Evolutionary conservation across 2,329 filamentous ascomycete genomes (phyloP), one percentile per base, ranked within the genome.

Genomic region (Pseudogymnoascus destructans): DNA sequence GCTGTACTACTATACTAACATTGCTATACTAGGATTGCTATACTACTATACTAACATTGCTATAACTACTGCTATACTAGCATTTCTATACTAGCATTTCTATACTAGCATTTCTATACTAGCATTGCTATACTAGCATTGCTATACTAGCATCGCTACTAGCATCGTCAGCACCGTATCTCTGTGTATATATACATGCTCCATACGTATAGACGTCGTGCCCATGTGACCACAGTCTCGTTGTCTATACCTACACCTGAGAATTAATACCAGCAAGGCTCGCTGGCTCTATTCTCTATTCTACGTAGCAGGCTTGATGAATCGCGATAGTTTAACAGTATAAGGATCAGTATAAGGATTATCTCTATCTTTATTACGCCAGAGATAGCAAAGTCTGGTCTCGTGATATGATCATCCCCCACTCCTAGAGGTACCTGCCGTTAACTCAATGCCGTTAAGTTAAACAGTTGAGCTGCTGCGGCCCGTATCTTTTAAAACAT

Each of bases 391-490:
- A 52, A 52, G 15, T 30, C 46, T 52, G 46, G 46, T 52, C 46
- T 52, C 46, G 46, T 52, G 46, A 52, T 52, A 52, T 52, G 46
- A 52, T 52, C 46, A 25, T 17, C 46, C 27, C 27, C 27, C 42
- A 10, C 15, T 2, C n/a, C 42, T 10, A 30, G n/a, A 52, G 25
- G 25, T 52, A 52, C 46, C 46, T 52, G 23, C 46, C 25, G 46
- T 52, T 52, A 52, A 52, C 46, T 52, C 46, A 30, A 52, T 52
- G 23, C 23, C 46, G 46, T 52, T 52, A 52, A 52, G 46, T 30
- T 30, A 30, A 27, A 25, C 5, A 42, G 46, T 19, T 52, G 46
- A 52, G 46, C 7, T 52, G 46, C 46, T 56, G 54, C 54, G 54
- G 32, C 30, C 54, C 35, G 30, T 35, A 56, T 38, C 54, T 56